Conservation (phyloP, 768 basidiomycete genomes). For the Collybia nuda region DNA sequence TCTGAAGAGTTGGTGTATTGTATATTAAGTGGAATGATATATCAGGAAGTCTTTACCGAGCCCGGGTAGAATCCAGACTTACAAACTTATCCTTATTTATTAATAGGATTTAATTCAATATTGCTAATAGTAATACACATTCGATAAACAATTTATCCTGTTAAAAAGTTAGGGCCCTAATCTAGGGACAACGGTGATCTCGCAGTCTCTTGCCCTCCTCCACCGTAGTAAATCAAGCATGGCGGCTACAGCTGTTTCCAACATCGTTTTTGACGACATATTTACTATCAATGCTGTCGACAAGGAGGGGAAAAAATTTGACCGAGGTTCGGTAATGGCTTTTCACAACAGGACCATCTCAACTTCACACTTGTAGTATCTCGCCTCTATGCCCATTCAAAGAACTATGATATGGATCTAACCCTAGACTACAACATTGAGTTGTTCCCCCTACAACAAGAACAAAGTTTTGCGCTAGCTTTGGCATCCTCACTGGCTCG, state of each 20-base stretch:
- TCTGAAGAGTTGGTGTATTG: no score
- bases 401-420: slow-evolving; percentile 90
- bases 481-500: slow-evolving; percentile 79
- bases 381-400: slow-evolving; percentile 83
- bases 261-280: slow-evolving; percentile 90
- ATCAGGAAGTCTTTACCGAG: no score
- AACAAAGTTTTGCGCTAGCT: slow-evolving; percentile 80
- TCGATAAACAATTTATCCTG: no score
- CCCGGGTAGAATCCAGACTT: no score
- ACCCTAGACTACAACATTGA: slow-evolving; percentile 95
- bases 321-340: slow-evolving; percentile 69
- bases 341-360: background rate
- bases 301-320: slow-evolving; percentile 96
- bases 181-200: no score
- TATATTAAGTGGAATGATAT: no score
- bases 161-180: no score
- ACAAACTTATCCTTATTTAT: no score
- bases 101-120: no score
- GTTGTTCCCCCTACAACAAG: slow-evolving; percentile 70
- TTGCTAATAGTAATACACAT: no score
- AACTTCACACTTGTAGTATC: slow-evolving; percentile 60
- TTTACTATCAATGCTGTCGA: slow-evolving; percentile 85
- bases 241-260: slow-evolving; percentile 56
- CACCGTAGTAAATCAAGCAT: no score
- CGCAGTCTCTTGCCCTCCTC: no score